phyloP scores from a whole-genome alignment of 768 basidiomycete genomes.

The Boletellus ananiceps region DNA sequence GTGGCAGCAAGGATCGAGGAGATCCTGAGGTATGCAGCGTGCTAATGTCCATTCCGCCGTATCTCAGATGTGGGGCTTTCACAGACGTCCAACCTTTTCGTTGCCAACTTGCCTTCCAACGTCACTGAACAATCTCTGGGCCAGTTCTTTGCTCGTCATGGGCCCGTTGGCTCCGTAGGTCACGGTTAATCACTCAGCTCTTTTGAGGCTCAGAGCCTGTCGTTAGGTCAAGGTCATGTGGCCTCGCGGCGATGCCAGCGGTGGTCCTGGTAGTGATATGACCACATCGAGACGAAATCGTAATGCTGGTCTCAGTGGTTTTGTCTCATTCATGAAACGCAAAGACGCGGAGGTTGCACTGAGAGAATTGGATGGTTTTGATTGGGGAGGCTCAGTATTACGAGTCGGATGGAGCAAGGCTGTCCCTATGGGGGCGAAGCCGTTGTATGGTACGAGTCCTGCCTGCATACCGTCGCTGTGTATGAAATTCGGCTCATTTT shows the following conservation, averaged over 20 bases:
- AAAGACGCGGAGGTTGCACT: conserved; percentile 87
- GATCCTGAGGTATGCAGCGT: conserved; percentile 67
- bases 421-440: conserved; percentile 75
- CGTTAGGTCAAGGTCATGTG: conserved; percentile 96
- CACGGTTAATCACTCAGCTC: not conserved
- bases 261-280: conserved; percentile 73
- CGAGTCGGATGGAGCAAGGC: conserved; percentile 98
- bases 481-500: not conserved
- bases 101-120: conserved; percentile 85
- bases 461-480: not conserved
- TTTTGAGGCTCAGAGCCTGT: not conserved
- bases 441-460: conserved; percentile 65
- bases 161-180: conserved; percentile 88
- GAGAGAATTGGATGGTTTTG: conserved; percentile 85
- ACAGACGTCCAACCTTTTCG: conserved; percentile 93
- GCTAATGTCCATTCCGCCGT: not conserved
- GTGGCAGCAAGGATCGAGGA: conserved; percentile 83
- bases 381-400: conserved; percentile 88
- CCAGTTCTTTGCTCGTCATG: conserved; percentile 83
- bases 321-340: conserved; percentile 95
- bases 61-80: conserved; percentile 2
- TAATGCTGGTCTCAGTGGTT: conserved; percentile 82
- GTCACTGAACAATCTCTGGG: conserved; percentile 86
- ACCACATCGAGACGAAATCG: conserved; percentile 65
- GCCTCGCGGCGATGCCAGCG: conserved; percentile 77